Percentiles rank a stretch among this genome's conserved stretches.
These are phyloP conservation scores for Trichosphaerium sp. DNA, from an alignment of 78 protist species.

Conservation along the genomic window DNA sequence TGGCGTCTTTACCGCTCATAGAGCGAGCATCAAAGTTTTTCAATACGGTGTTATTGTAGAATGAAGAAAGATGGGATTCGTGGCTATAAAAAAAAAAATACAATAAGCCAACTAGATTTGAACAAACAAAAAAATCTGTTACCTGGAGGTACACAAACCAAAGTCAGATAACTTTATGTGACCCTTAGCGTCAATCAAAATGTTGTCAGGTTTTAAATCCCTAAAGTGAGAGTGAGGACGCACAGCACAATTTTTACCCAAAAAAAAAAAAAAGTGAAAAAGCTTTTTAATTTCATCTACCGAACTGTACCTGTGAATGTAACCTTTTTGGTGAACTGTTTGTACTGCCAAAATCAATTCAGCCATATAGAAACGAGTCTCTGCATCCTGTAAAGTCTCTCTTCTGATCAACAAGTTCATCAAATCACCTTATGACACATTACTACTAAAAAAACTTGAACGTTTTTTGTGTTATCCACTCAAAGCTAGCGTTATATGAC, in stretches of 20 bases:
- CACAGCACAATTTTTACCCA: conserved; percentile 21
- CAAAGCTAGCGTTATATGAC: too few species aligned
- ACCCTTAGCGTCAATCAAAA: conserved; percentile 28
- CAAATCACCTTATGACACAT: conserved; percentile 44
- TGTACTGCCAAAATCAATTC: conserved; percentile 73
- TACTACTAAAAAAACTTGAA: conserved; percentile 7
- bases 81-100: background rate
- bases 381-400: conserved; percentile 58
- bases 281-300: too few species aligned
- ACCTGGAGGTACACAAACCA: conserved; percentile 65
- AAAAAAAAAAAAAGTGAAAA: background rate
- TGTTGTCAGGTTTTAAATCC: conserved; percentile 64
- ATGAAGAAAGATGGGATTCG: background rate
- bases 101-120: conserved; percentile 22
- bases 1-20: background rate
- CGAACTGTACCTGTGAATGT: conserved; percentile 57
- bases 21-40: background rate
- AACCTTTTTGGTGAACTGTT: conserved; percentile 56
- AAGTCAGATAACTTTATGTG: conserved; percentile 78
- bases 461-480: conserved; percentile 2
- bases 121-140: conserved; percentile 47
- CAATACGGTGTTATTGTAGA: background rate
- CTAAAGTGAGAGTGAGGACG: conserved; percentile 42
- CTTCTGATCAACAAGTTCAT: conserved; percentile 61
- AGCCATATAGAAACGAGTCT: conserved; percentile 70